A percentile compares a stretch with the other conserved stretches of the same genome.
phyloP scores from a whole-genome alignment of 2,329 filamentous ascomycete species.

The Mycosphaerella arachidis region DNA sequence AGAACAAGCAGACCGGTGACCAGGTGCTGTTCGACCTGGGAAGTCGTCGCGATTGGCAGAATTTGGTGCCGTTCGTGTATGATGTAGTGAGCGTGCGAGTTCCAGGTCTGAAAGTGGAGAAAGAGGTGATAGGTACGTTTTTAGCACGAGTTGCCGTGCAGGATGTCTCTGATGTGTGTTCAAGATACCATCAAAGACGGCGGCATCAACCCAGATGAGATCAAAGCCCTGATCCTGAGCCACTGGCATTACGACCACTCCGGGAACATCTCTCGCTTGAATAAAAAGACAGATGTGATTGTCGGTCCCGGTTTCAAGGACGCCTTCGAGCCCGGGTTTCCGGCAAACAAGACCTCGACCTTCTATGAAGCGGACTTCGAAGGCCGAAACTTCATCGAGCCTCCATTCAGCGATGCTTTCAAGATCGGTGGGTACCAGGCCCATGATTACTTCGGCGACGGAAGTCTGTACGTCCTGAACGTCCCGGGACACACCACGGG shows the following conservation, averaged over 20 bases:
- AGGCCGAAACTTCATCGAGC: slow-evolving; percentile 17
- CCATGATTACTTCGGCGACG: slow-evolving; percentile 42
- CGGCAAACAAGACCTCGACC: slow-evolving; percentile 64
- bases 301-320: slow-evolving; percentile 52
- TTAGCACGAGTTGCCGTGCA: too few relatives aligned
- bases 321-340: slow-evolving; percentile 46
- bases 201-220: slow-evolving; percentile 29
- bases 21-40: slow-evolving; percentile 42
- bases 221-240: slow-evolving; percentile 41
- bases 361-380: slow-evolving; percentile 62
- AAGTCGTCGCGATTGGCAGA: slow-evolving; percentile 40
- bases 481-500: slow-evolving; percentile 22
- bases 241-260: slow-evolving; percentile 49
- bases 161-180: too few relatives aligned
- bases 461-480: slow-evolving; percentile 41
- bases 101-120: slow-evolving; percentile 23
- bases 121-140: slow-evolving; percentile 21
- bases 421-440: slow-evolving; percentile 40
- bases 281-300: slow-evolving; percentile 43
- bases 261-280: slow-evolving; percentile 48
- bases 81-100: slow-evolving; percentile 14
- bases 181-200: slow-evolving; percentile 34
- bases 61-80: slow-evolving; percentile 28
- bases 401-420: slow-evolving; percentile 20
- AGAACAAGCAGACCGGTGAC: slow-evolving; percentile 20